Evolutionary conservation across 139 green algal genomes (phyloP), one percentile per base, ranked within the genome.

Genomic region (Coelastrella sp.): DNA sequence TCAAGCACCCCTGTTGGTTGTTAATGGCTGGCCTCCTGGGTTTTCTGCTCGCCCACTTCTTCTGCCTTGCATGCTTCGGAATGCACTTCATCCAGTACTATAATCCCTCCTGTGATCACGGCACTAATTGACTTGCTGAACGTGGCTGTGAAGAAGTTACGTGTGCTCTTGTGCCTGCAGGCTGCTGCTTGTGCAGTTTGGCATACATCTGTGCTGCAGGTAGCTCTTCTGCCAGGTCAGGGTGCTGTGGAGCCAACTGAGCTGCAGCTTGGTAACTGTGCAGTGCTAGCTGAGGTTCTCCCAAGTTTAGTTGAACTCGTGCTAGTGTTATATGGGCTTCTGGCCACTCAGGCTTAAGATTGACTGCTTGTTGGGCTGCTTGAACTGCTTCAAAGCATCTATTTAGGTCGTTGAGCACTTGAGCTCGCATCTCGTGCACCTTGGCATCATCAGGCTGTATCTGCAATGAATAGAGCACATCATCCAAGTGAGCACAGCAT

Each of bases 231-330:
- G 23, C 19, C 17, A 82, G 11, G n/a, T 82, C 75, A 0, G 75
- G 51, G 7, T 82, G 75, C 21, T 23, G 34, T 30, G 75, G 75
- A 17, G 51, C 23, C 53, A 82, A 45, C 75, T 37, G 37, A n/a
- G 75, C 75, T 59, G 75, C 75, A 53, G 53, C 38, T 45, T 53
- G 45, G 75, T 82, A 82, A 45, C 75, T 82, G 32, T 27, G 21
- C 6, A 82, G 75, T n/a, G 75, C 75, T 7, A 82, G 35, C 53
- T 71, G 75, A 3, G 75, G 75, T 25, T 82, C 75, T 25, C 88
- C 88, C 1, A 84, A 64, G 75, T 91, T 91, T 0, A 86, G 66
- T 59, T 91, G 88, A 30, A 86, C 74, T 27, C 88, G 63, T 1
- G 37, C 88, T 15, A 91, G 74, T 0, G 88, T 88, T 15, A 91